Evolutionary conservation across 768 basidiomycete genomes (phyloP), one percentile per base, ranked within the genome.

Genomic region (Mycena filopes): DNA sequence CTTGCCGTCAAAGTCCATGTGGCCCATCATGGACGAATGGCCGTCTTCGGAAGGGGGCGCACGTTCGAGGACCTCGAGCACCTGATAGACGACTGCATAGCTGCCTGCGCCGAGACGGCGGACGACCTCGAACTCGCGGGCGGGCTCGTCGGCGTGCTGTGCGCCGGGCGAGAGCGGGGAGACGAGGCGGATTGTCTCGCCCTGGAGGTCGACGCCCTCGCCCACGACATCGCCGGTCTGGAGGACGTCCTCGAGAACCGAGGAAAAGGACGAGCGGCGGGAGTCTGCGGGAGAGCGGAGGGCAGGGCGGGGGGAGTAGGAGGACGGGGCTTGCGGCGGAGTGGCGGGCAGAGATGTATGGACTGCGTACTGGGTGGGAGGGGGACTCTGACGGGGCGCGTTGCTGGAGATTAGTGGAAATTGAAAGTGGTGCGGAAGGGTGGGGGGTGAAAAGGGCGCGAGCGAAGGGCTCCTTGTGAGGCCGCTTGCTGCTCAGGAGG

Each of bases 41-140:
- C 83, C 82, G 72, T 87, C 84, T 60, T 86, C 84, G n/a, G 82
- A 84, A 50, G 77, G 80, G 13, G 76, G 76, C 15, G 82, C 79
- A 62, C 83, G 83, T 69, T 78, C 80, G 50, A 86, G 79, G 38
- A 92, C 85, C 77, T 94, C 91, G 49, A 88, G 87, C 28, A 98
- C 96, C 65, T 95, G 89, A 76, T 98, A 98, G 59, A 98, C 96
- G 72, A 95, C 92, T 18, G 96, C 96, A 75, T 97, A 98, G 66
- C 90, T 92, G 70, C 96, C 96, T 0, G 92, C 89, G 51, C 96
- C 96, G 55, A 97, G 87, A 67, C 87, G 88, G 60, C 92, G 83
- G 70, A 96, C 86, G 75, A 98, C 95, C 80, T 95, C 86, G 65
- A 96, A 95, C 69, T 89, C 88, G 23, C 77, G 80, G 18, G 89